Evolutionary conservation across 2,329 filamentous ascomycete species (phyloP).

Genomic region (Aureobasidium sp.): DNA sequence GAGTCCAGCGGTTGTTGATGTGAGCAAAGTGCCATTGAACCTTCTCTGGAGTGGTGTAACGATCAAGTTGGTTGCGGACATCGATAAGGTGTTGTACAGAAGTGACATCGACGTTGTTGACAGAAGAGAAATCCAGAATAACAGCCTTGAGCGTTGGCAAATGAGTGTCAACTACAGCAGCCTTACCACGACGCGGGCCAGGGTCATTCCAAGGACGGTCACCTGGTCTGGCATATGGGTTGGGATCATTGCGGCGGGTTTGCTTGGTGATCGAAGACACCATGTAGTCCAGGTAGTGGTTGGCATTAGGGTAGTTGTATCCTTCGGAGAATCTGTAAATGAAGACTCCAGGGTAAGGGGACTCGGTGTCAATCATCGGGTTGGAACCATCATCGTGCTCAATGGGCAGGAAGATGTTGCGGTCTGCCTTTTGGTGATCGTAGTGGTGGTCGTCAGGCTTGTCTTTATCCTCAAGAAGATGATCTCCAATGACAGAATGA

Average conservation of each 20-base stretch:
- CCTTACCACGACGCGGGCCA: slow-evolving; percentile 50
- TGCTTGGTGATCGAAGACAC: slow-evolving; percentile 39
- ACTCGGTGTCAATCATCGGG: slow-evolving; percentile 67
- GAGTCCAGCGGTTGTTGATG: slow-evolving; percentile 91
- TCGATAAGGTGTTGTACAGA: slow-evolving; percentile 90
- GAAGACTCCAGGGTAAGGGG: slow-evolving; percentile 84
- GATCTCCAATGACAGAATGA: slow-evolving; percentile 73
- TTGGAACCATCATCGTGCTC: slow-evolving; percentile 87
- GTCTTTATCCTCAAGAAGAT: slow-evolving; percentile 56
- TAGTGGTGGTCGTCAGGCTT: slow-evolving; percentile 20
- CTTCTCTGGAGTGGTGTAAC: slow-evolving; percentile 67
- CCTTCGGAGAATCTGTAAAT: slow-evolving; percentile 93
- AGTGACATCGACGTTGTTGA: slow-evolving; percentile 90
- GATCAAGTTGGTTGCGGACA: slow-evolving; percentile 85
- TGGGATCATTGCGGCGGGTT: slow-evolving; percentile 68
- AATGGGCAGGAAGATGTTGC: slow-evolving; percentile 81
- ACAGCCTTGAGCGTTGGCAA: slow-evolving; percentile 75
- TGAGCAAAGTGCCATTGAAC: slow-evolving; percentile 97
- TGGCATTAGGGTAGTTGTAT: slow-evolving; percentile 93
- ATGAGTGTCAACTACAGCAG: slow-evolving; percentile 36
- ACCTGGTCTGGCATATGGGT: slow-evolving; percentile 48
- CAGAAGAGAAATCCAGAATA: slow-evolving; percentile 85
- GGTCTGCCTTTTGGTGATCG: slow-evolving; percentile 39
- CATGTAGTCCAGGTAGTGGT: slow-evolving; percentile 71
- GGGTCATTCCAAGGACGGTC: slow-evolving; percentile 96